Evolutionary conservation across 371 early-diverging fungal genomes (phyloP), one percentile per base, ranked within the genome.

Genomic region (Mycotypha africana): DNA sequence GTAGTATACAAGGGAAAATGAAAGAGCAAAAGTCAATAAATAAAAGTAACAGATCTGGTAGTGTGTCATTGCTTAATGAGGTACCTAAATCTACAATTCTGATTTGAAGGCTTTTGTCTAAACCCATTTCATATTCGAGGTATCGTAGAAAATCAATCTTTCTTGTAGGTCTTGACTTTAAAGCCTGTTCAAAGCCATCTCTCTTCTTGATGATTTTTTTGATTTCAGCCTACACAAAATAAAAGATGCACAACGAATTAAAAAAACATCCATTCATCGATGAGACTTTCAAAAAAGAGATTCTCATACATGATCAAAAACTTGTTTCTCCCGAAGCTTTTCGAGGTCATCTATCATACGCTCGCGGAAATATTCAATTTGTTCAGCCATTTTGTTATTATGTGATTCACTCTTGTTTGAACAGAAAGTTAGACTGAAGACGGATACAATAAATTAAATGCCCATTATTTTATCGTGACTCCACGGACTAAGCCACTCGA

Each of bases 121-220:
- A 74, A 57, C 90, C 91, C 70, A 85, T 86, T 59, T 97, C 98
- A 67, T 92, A 97, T 49, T 91, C 91, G 41, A 95, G 91, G 66
- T 91, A 91, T 24, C 89, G 81, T 23, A 95, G 66, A 58, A 78
- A 97, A 46, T 95, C 95, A 11, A 81, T 77, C 42, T 87, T 79
- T 40, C 83, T 75, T 21, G 78, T 53, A 33, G 83, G 79, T 45
- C 91, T 83, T 26, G 93, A 78, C 51, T 86, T 82, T 38, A 95
- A 63, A 9, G 86, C 76, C 55, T 92, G 93, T 63, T 95, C 96
- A 47, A 89, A 88, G 42, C 83, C 81, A 20, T 89, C 88, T 31
- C 96, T 82, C 63, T 85, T 85, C 59, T 93, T 91, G 30, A 95
- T 79, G 35, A 97, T 91, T 11, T 81, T 58, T 42, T 85, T 88